Evolutionary conservation across 129 eudicot genomes (phyloP).

Genomic region (Flaveria trinervia): DNA sequence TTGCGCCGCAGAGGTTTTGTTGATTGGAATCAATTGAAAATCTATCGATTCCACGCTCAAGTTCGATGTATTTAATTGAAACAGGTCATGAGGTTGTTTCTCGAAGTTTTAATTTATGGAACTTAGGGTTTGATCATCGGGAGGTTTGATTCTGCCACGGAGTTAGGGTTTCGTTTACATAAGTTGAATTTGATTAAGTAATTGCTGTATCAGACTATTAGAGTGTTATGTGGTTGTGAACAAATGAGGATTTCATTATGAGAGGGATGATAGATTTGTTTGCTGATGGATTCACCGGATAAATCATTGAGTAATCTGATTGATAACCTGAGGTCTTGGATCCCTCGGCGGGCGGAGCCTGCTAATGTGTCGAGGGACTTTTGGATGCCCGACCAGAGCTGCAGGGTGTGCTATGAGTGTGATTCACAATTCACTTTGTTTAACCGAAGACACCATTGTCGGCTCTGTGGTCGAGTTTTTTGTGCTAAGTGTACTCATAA

Average conservation of each 20-base stretch:
- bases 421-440: slow-evolving; percentile 73
- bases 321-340: slow-evolving; percentile 64
- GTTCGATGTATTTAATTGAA: not conserved
- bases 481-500: slow-evolving; percentile 87
- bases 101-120: not conserved
- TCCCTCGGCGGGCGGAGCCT: slow-evolving; percentile 70
- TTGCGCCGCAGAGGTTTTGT: not conserved
- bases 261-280: slow-evolving; percentile 45
- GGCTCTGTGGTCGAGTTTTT: slow-evolving; percentile 84
- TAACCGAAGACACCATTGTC: slow-evolving; percentile 90
- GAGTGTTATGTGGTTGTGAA: slow-evolving; percentile 40
- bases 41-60: slow-evolving; percentile 21
- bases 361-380: slow-evolving; percentile 92
- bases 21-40: not conserved
- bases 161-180: slow-evolving; percentile 27
- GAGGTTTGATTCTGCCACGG: not conserved
- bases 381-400: slow-evolving; percentile 99
- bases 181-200: not conserved
- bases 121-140: not conserved
- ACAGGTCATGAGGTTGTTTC: slow-evolving; percentile 10
- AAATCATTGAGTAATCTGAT: slow-evolving; percentile 54
- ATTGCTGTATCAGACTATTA: not conserved
- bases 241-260: slow-evolving; percentile 71
- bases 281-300: slow-evolving; percentile 63
- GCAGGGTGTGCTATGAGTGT: slow-evolving; percentile 93